phyloP scores from a whole-genome alignment of 106 monocot species.

The Platanthera guangdongensis region DNA sequence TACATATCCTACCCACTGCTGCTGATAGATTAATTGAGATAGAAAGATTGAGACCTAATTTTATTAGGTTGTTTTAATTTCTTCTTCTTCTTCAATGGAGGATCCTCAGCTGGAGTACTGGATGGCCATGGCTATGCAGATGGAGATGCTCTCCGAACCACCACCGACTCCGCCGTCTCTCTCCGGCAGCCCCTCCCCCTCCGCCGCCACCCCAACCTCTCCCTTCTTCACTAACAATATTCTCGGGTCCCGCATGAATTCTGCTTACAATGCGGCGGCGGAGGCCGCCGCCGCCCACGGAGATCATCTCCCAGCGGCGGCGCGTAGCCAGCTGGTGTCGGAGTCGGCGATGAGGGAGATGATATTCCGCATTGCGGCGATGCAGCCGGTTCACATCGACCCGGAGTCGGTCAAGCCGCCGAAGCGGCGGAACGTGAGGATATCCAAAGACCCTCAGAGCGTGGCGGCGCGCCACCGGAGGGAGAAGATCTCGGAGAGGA shows the following conservation, averaged over 20 bases:
- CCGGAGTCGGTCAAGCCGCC: slow-evolving; percentile 71
- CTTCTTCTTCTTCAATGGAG: neutral
- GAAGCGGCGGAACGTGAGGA: slow-evolving; percentile 70
- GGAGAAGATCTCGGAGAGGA: slow-evolving; percentile 81
- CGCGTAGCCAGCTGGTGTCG: slow-evolving; percentile 2
- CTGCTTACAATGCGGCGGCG: neutral
- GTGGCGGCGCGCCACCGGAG: slow-evolving; percentile 80
- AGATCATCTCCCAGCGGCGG: neutral
- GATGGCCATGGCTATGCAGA: slow-evolving; percentile 27
- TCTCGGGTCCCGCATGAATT: neutral
- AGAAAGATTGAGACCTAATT: too few species aligned
- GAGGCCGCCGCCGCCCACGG: neutral
- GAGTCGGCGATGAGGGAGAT: slow-evolving; percentile 76
- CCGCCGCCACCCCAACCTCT: neutral
- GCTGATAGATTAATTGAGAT: neutral
- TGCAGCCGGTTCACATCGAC: slow-evolving; percentile 90
- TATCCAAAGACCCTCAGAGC: slow-evolving; percentile 92
- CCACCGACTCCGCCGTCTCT: neutral
- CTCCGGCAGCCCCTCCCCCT: neutral
- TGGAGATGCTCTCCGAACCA: slow-evolving; percentile 16
- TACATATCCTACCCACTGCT: slow-evolving; percentile 1
- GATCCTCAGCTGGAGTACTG: slow-evolving; percentile 25
- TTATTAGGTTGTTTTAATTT: too few species aligned
- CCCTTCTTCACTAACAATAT: neutral
- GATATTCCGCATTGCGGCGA: slow-evolving; percentile 89